Evolutionary conservation across 2,329 filamentous ascomycete species (phyloP), one percentile per base, ranked within the genome.

Genomic region (Penicillium janthinellum): DNA sequence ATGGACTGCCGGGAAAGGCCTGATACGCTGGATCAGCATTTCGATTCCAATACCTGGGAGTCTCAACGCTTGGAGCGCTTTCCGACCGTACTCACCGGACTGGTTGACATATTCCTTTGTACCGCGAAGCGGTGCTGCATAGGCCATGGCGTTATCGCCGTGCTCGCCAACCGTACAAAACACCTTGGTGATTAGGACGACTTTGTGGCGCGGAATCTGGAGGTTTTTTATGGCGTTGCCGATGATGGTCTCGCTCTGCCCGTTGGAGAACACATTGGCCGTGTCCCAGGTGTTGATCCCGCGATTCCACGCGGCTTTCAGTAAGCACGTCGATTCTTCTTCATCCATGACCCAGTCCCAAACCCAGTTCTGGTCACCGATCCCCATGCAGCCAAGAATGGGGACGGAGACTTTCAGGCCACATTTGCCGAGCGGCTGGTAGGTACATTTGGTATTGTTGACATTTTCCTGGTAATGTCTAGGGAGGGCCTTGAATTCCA

Each of bases 231-330:
- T 37, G 5, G 87, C 86, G 69, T 86, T 86, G 52, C 79, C 87
- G 58, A 90, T 83, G 66, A 90, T 85, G 50, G 78, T 72, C 74
- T 90, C 88, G 10, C 82, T 86, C 0, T 71, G 73, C 8, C 87
- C 88, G 70, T 89, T 85, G 6, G 65, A 70, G 56, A 72, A 73
- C 2, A 67, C 59, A 50, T 69, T 67, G 22, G 66, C 67, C 7
- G 67, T 72, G 54, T 72, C 70, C 64, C 67, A 72, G 12, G 68
- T 71, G 59, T 71, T 72, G 22, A 70, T 63, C 0, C 63, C 64
- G 7, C 57, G 49, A 41, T 69, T 60, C 48, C 67, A 70, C 20
- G 64, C 65, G 6, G 62, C 54, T 25, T 71, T 64, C 22, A 71
- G 55, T n/a, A 45, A 14, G n/a, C 17, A n/a, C 17, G 12, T 20